Evolutionary conservation across 371 early-diverging fungal genomes (phyloP).

Genomic region (Mortierella sp.): DNA sequence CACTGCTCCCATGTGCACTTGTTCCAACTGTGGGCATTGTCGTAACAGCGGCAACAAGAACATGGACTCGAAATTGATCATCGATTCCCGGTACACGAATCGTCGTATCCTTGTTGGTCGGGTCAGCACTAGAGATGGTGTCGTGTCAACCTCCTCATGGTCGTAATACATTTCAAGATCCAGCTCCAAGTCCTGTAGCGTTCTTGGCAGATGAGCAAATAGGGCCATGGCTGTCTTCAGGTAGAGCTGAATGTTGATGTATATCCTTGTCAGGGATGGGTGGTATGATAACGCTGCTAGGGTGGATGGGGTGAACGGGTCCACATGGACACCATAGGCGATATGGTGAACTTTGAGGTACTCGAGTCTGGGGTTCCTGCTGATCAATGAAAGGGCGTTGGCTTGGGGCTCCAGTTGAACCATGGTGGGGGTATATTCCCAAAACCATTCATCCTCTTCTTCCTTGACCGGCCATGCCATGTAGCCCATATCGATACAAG

Average conservation of each 20-base stretch:
- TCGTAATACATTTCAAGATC: not conserved
- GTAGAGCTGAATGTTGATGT: not conserved
- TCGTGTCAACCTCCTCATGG: not conserved
- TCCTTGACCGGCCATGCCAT: not conserved
- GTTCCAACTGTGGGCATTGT: constrained; percentile 6
- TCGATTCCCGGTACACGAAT: not conserved
- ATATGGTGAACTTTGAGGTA: not conserved
- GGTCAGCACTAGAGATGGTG: not conserved
- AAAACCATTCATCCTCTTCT: not conserved
- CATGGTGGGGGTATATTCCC: not conserved
- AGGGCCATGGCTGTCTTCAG: not conserved
- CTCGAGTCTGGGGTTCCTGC: not conserved
- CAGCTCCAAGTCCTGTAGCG: constrained; percentile 2
- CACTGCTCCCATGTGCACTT: not conserved
- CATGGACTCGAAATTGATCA: not conserved
- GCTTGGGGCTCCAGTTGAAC: not conserved
- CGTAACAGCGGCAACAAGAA: not conserved
- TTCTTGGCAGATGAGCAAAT: not conserved
- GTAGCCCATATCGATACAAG: constrained; percentile 14
- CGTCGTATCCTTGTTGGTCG: not conserved
- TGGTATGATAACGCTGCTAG: not conserved
- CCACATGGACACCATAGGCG: not conserved
- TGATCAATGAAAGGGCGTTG: constrained; percentile 4
- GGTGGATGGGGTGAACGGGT: not conserved
- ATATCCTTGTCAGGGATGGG: not conserved